Evolutionary conservation across 2,329 filamentous ascomycete genomes (phyloP), one percentile per base, ranked within the genome.

Genomic region (Knoxdaviesia capensis): DNA sequence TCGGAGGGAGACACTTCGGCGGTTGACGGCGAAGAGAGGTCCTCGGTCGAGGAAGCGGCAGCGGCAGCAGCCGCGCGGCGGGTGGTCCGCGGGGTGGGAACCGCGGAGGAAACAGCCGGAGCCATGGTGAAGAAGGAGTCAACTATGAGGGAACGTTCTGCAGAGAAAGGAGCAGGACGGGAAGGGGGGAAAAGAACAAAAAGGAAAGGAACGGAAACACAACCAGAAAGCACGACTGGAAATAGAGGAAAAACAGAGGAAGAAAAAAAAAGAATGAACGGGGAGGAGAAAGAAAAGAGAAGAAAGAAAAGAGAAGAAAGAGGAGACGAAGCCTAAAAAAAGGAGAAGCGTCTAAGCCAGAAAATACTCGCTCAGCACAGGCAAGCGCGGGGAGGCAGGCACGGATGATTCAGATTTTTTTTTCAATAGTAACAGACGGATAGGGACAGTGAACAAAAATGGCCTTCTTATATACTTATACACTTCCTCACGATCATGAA

Each of bases 1-100:
- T 77, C 73, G 43, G 56, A 58, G 30, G 74, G 74, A 4, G 73
- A 75, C 40, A 64, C 70, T 37, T 62, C 62, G 44, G 69, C 66
- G 8, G 74, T 43, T 6, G 45, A 42, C 30, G 46, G 42, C 6
- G 46, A 40, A 38, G 43, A 43, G n/a, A 34, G 29, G 34, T 58
- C 6, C 46, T 53, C 35, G 20, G 51, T 55, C 5, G 54, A 55
- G 11, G 38, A 50, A 38, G 55, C 53, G 0, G 56, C 55, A 28
- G 49, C 52, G 7, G 47, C 58, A 42, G 54, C 54, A 2, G 49
- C 52, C n/a, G 42, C 7, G 46, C 49, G 38, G 51, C 50, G 29
- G 35, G 38, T 43, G 31, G 41, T 38, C 39, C 39, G 20, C 32
- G 42, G 31, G 38, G 38, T 39, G 35, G 44, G 35, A 39, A 41